Conservation (phyloP, 2,329 filamentous ascomycete genomes). For the Knufia petricola region DNA sequence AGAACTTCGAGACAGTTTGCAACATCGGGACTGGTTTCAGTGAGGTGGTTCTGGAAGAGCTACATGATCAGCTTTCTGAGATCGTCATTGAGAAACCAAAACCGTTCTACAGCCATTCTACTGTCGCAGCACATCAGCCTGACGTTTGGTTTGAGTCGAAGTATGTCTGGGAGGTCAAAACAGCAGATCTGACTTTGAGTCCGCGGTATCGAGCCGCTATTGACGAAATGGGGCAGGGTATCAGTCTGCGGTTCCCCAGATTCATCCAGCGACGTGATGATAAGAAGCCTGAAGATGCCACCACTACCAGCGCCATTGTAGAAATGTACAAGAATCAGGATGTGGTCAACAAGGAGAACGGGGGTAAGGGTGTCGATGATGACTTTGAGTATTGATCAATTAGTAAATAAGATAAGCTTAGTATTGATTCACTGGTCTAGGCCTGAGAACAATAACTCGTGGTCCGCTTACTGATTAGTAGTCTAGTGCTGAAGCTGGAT, state of each 20-base stretch:
- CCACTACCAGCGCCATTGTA: slow-evolving; percentile 71
- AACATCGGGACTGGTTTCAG: slow-evolving; percentile 98
- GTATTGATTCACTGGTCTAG: no score
- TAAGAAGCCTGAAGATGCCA: slow-evolving; percentile 90
- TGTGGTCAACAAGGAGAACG: slow-evolving; percentile 72
- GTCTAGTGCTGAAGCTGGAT: no score
- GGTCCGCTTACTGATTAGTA: no score
- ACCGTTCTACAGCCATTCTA: slow-evolving; percentile 84
- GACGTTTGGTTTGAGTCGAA: slow-evolving; percentile 97
- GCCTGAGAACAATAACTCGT: no score
- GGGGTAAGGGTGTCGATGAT: slow-evolving; percentile 78
- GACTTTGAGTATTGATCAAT: slow-evolving; percentile 80
- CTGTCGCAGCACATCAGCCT: slow-evolving; percentile 80
- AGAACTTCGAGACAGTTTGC: slow-evolving; percentile 90
- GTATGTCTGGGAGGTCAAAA: slow-evolving; percentile 96
- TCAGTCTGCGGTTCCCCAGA: slow-evolving; percentile 81
- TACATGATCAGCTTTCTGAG: slow-evolving; percentile 64
- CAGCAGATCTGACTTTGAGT: slow-evolving; percentile 84
- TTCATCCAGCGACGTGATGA: slow-evolving; percentile 90
- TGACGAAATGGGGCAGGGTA: slow-evolving; percentile 70
- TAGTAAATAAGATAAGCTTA: no score
- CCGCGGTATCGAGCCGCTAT: slow-evolving; percentile 88
- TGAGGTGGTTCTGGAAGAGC: slow-evolving; percentile 81
- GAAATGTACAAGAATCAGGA: slow-evolving; percentile 98
- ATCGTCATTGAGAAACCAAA: slow-evolving; percentile 83